Evolutionary conservation across 768 basidiomycete species (phyloP).

Genomic region (Piloderma croceum): DNA sequence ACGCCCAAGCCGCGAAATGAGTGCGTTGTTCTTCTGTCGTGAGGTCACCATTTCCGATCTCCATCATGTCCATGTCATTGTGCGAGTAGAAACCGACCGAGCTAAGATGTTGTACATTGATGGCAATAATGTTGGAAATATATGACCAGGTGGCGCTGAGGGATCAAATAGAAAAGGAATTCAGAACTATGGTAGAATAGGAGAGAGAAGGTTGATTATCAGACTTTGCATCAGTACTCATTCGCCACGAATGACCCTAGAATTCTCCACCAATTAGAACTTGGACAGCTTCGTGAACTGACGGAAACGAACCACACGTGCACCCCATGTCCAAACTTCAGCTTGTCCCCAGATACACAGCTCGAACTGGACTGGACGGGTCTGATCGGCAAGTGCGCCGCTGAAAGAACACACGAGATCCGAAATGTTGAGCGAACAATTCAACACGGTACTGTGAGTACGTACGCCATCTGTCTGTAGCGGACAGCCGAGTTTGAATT

Average conservation of each 20-base stretch:
- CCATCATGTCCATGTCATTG: constrained; percentile 60
- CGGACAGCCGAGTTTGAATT: constrained; percentile 55
- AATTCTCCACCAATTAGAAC: too few relatives aligned
- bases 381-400: constrained; percentile 41
- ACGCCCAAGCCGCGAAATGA: constrained; percentile 56
- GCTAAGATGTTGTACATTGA: constrained; percentile 37
- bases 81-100: constrained; percentile 43
- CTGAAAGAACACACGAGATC: too few relatives aligned
- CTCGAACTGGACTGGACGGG: constrained; percentile 42
- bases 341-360: constrained; percentile 54
- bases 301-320: constrained; percentile 39
- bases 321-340: constrained; percentile 56
- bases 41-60: constrained; percentile 45
- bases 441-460: neutral
- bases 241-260: constrained; percentile 51
- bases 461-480: constrained; percentile 52
- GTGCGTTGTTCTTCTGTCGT: constrained; percentile 47
- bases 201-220: too few relatives aligned
- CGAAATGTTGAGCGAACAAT: too few relatives aligned
- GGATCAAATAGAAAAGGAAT: too few relatives aligned
- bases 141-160: constrained; percentile 45
- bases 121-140: constrained; percentile 40
- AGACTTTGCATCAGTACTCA: too few relatives aligned
- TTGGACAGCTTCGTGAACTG: too few relatives aligned
- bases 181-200: too few relatives aligned